phyloP scores from a whole-genome alignment of 2,329 filamentous ascomycete genomes.

The Colletotrichum caudatum region DNA sequence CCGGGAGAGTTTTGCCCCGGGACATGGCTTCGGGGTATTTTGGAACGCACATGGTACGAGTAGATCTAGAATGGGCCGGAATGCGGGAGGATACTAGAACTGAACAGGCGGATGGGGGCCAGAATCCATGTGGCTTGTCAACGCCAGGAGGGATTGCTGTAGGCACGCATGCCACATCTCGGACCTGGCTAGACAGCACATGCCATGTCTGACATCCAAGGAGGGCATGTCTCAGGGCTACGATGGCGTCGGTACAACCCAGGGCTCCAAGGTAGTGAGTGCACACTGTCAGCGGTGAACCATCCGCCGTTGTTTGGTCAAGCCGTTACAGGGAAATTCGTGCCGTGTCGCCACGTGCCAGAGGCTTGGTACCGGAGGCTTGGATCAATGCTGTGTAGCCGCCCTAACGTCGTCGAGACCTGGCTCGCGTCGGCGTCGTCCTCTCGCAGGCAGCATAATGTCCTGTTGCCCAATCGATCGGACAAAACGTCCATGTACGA shows the following conservation, averaged over 20 bases:
- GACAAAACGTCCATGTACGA: not conserved
- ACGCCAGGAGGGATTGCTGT: not conserved
- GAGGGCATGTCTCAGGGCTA: not conserved
- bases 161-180: not conserved
- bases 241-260: not conserved
- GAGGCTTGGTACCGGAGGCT: constrained; percentile 22
- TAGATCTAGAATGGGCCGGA: not conserved
- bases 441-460: constrained; percentile 22
- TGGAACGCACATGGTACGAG: not conserved
- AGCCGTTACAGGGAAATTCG: constrained; percentile 2
- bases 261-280: not conserved
- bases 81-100: not conserved
- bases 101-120: not conserved
- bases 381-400: not conserved
- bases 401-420: constrained; percentile 9
- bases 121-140: not conserved
- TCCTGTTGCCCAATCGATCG: constrained; percentile 14
- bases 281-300: not conserved
- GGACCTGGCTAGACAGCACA: not conserved
- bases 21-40: not conserved
- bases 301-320: not conserved
- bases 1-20: not conserved
- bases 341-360: constrained; percentile 11
- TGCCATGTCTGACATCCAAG: not conserved
- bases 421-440: not conserved